Base-by-base conservation (phyloP, 208 protist genomes). In the Tritrichomonas foetus region DNA sequence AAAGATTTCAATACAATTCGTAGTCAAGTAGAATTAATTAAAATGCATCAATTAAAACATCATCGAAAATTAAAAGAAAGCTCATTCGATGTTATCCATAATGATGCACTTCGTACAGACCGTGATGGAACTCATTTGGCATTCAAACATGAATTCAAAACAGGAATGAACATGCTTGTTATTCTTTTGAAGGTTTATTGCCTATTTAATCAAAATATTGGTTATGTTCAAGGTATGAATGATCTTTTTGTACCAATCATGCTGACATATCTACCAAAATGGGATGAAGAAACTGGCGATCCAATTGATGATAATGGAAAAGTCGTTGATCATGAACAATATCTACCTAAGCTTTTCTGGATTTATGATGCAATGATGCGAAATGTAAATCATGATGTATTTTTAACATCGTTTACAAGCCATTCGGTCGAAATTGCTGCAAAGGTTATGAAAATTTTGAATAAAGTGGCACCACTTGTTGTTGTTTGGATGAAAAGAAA, bases 191-290 rank as follows among this genome's bases (percentile, higher is more conserved):
- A 20, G 36, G 78, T 47, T 13, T 89, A 39, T 50, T 44, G 47
- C 1, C 16, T 89, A 36, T 89, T 33, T 14, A 89, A 89, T 50
- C 39, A 53, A n/a, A 89, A 89, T 39, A n/a, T 89, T 16, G 78
- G 78, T 39, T 89, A 89, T 61, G 41, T 89, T 30, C 78, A 89
- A 89, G 78, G 78, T 33, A 89, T 89, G 78, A 89, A 89, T 57
- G 78, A 89, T 61, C 33, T 89, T 27, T 53, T 89, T 57, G 78
- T 89, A 2, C 78, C 78, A 20, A 47, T 89, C 3, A 50, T 89
- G 2, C 22, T 53, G 8, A 5, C 44, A 1, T 89, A 57, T 36
- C 20, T 89, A 57, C 78, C 78, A 20, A 61, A 89, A 13, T 89
- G 78, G 78, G 27, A 89, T 36, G 41, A 49, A 16, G 41, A 89